A percentile compares a stretch with the other conserved stretches of the same genome.
Conservation (phyloP, 495 filamentous ascomycete species). For the Penicillium verhagenii region DNA sequence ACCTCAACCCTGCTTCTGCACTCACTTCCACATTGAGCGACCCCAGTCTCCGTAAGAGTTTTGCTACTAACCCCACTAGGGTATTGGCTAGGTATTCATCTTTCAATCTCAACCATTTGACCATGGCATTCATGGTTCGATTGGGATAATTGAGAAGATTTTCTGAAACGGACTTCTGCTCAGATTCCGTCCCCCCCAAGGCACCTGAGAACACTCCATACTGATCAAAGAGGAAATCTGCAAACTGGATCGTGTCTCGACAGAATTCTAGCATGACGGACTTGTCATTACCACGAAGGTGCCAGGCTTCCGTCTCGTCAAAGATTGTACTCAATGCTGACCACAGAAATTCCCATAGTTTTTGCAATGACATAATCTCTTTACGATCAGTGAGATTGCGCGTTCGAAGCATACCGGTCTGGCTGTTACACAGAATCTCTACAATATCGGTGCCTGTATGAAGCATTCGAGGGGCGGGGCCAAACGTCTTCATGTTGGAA, state of each 20-base stretch:
- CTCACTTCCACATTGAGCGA: conserved; percentile 67
- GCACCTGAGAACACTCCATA: conserved; percentile 75
- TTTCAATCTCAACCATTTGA: conserved; percentile 79
- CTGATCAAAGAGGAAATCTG: conserved; percentile 78
- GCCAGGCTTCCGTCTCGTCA: conserved; percentile 76
- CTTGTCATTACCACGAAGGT: conserved; percentile 63
- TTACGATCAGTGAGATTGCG: conserved; percentile 54
- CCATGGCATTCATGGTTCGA: conserved; percentile 62
- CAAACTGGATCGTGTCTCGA: conserved; percentile 89
- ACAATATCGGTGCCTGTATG: conserved; percentile 74
- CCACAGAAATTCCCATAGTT: conserved; percentile 85
- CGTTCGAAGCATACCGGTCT: conserved; percentile 74
- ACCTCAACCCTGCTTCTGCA: conserved; percentile 56
- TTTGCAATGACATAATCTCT: conserved; percentile 62
- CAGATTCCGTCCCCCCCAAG: conserved; percentile 46
- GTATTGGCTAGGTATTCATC: conserved; percentile 79
- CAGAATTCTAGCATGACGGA: conserved; percentile 84
- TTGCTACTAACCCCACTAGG: conserved; percentile 64
- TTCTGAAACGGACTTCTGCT: conserved; percentile 41
- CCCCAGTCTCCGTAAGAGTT: conserved; percentile 70
- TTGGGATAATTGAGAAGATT: conserved; percentile 58
- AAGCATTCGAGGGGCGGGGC: conserved; percentile 66
- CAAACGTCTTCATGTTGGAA: conserved; percentile 58
- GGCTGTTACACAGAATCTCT: conserved; percentile 76
- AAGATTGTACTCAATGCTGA: conserved; percentile 76